Conservation (phyloP, 257 asterid species). For the Solanum pinnatisectum region DNA sequence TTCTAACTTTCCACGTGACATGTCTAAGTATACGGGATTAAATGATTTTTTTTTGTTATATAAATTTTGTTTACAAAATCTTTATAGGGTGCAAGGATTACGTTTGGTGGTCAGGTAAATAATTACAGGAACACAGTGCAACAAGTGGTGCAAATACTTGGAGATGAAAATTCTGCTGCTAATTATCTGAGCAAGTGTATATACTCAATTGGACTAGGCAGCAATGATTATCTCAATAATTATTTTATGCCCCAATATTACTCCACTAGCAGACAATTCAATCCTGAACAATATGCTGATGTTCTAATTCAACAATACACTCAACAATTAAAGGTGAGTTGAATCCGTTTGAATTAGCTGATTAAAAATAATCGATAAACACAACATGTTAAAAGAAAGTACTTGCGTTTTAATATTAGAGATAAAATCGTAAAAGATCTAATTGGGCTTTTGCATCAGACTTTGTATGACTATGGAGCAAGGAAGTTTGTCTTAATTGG, state of each 20-base stretch:
- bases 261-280: constrained; percentile 22
- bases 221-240: constrained; percentile 46
- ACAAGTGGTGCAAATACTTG: constrained; percentile 34
- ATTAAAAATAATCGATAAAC: not conserved
- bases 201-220: constrained; percentile 34
- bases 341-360: not conserved
- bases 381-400: not conserved
- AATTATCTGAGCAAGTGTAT: constrained; percentile 32
- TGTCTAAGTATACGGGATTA: too few relatives aligned
- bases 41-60: not conserved
- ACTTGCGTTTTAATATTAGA: not conserved
- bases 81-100: constrained; percentile 59
- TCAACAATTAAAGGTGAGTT: constrained; percentile 21
- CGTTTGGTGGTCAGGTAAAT: constrained; percentile 47
- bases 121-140: constrained; percentile 70
- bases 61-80: not conserved
- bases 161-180: constrained; percentile 24
- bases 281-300: constrained; percentile 31
- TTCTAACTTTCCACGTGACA: too few relatives aligned
- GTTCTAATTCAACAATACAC: constrained; percentile 27
- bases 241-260: constrained; percentile 38
- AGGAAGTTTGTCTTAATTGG: constrained; percentile 61
- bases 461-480: constrained; percentile 63
- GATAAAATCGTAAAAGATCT: not conserved
- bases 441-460: constrained; percentile 8